Conservation (phyloP, 108 stramenopile species). For the Cyclotella distinguenda region DNA sequence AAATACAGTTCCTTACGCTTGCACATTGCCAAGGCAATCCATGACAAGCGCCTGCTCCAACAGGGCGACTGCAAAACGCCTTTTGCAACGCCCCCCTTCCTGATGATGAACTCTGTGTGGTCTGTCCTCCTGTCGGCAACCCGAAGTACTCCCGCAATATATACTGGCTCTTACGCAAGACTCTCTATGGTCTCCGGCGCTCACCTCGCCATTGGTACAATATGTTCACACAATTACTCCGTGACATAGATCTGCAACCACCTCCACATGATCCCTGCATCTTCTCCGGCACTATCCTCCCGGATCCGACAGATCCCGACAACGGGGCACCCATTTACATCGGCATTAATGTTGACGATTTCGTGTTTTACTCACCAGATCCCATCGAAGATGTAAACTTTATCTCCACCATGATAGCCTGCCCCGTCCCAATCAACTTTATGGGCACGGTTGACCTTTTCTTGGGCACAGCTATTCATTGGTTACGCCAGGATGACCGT, state of each 20-base stretch:
- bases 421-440: background rate
- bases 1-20: constrained; percentile 6
- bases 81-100: constrained; percentile 19
- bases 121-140: constrained; percentile 1
- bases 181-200: constrained; percentile 19
- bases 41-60: constrained; percentile 1
- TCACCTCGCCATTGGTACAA: constrained; percentile 29
- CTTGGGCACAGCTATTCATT: background rate
- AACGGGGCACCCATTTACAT: background rate
- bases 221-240: constrained; percentile 4
- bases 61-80: constrained; percentile 32
- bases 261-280: constrained; percentile 12
- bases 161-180: constrained; percentile 18
- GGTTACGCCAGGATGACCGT: background rate
- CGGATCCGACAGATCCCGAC: background rate
- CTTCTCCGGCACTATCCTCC: background rate
- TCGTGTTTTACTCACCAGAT: background rate
- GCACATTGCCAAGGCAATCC: constrained; percentile 1
- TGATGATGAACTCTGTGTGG: constrained; percentile 7
- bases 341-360: constrained; percentile 6
- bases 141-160: background rate
- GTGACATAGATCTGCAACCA: background rate
- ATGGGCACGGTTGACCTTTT: constrained; percentile 4
- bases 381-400: constrained; percentile 2
- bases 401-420: background rate